Evolutionary conservation across 2,329 filamentous ascomycete genomes (phyloP).

Genomic region (Fusarium bulbicola): DNA sequence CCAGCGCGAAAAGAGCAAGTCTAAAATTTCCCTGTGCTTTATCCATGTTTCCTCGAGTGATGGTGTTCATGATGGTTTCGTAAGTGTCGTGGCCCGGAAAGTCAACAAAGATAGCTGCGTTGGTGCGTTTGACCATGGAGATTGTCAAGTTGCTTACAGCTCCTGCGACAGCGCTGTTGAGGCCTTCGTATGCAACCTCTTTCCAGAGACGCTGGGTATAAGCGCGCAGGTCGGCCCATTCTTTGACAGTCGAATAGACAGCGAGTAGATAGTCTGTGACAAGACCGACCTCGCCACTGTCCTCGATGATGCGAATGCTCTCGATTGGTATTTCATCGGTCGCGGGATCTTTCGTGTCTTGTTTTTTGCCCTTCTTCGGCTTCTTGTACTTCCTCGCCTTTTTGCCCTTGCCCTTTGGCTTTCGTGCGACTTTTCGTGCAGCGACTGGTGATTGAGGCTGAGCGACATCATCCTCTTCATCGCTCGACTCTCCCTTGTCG

Average conservation of each 20-base stretch:
- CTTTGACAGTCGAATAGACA: conserved; percentile 48
- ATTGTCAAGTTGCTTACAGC: conserved; percentile 53
- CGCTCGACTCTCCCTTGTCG: neutral
- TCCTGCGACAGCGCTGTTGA: conserved; percentile 58
- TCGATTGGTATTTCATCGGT: conserved; percentile 54
- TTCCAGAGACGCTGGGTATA: conserved; percentile 53
- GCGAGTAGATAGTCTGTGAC: conserved; percentile 56
- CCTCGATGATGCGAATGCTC: conserved; percentile 54
- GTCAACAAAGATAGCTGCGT: conserved; percentile 53
- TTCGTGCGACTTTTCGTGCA: neutral
- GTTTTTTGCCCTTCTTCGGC: conserved; percentile 24
- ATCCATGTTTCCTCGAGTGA: conserved; percentile 50
- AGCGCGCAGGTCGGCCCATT: conserved; percentile 52
- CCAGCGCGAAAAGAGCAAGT: neutral
- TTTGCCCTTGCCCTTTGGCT: conserved; percentile 1
- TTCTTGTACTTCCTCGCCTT: conserved; percentile 26
- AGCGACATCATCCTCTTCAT: conserved; percentile 3
- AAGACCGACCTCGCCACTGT: conserved; percentile 43
- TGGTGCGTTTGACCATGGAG: conserved; percentile 51
- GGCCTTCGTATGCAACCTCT: conserved; percentile 53
- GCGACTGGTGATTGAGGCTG: neutral
- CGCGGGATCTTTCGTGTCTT: conserved; percentile 25
- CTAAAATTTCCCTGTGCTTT: conserved; percentile 29
- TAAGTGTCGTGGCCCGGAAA: conserved; percentile 57
- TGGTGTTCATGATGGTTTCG: conserved; percentile 52